Evolutionary conservation across 2,329 filamentous ascomycete genomes (phyloP), one percentile per base, ranked within the genome.

Genomic region (Fusarium pilosicola): DNA sequence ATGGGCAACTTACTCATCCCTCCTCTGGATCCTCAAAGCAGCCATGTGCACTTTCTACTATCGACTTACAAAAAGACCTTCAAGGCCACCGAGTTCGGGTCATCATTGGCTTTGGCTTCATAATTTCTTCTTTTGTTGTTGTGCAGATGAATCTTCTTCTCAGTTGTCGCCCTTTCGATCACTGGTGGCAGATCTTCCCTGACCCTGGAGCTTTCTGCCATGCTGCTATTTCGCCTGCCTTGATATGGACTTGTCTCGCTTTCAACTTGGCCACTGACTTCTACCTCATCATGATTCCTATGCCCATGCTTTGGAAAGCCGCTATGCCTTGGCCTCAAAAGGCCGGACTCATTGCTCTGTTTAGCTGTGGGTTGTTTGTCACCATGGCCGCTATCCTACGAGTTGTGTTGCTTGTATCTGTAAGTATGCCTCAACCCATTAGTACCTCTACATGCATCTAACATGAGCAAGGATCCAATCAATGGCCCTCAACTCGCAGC

Each of bases 171-270:
- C 88, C 88, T 0, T 84, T 91, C 60, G 71, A 81, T 32, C 84
- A 84, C 44, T 87, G 88, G 74, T 91, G 89, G 88, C 88, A 91
- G 77, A 89, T 91, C 55, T 81, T 85, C 59, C 89, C 89, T 0
- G 79, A 91, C 36, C 89, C 89, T 1, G 88, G 89, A 17, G 85
- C 61, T 52, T 70, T 85, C 51, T 88, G 86, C 66, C 85, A 87
- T 48, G 83, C 85, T 13, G 86, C 86, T 14, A 84, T 89, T 17
- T 87, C 87, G 1, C 83, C 83, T 22, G 84, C 85, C 55, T 83
- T 88, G 54, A 81, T 88, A 42, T 88, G 86, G 78, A 84, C 86
- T n/a, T 87, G 84, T 4, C 85, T 87, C 38, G 80, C 83, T 7
- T 80, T 87, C 68, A 91, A 90, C 70, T 84, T 89, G 6, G 73